Evolutionary conservation across 768 basidiomycete species (phyloP), one percentile per base, ranked within the genome.

Genomic region (Rickenella mellea): DNA sequence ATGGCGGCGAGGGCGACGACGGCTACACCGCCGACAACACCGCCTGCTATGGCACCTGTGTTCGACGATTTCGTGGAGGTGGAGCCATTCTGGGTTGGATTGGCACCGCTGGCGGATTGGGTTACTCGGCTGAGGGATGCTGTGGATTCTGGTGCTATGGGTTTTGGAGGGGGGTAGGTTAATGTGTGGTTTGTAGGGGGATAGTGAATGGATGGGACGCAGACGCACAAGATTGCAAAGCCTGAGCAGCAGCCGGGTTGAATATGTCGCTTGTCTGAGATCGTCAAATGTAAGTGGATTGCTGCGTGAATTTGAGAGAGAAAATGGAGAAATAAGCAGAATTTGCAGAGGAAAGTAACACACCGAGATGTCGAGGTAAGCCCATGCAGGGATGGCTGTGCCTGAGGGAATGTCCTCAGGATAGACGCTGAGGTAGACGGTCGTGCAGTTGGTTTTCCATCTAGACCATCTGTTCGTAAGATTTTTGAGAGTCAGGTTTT

Each of bases 11-110:
- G 44, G n/a, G 56, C 65, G 21, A 73, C 64, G 1, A 81, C 44
- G n/a, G n/a, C n/a, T n/a, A n/a, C n/a, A 12, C 71, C 76, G 3
- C 76, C 76, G 5, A 79, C 64, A 6, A 75, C 72, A n/a, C 81
- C 80, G 29, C 80, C 80, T 0, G 73, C 76, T 27, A 82, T 80
- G 15, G 74, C 75, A 2, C 78, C 78, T 2, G 73, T 67, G 48
- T 74, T 60, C 19, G 19, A 39, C 35, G 12, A 45, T 40, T 24
- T 39, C 42, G 12, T 66, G 61, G 42, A 43, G 48, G 27, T 44
- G 48, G 33, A n/a, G n/a, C n/a, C n/a, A n/a, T n/a, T n/a, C n/a
- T n/a, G n/a, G n/a, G n/a, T n/a, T n/a, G n/a, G n/a, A n/a, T n/a
- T 35, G 5, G 50, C 5, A 21, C 48, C 36, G 19, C 48, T 21